Evolutionary conservation across 2,329 filamentous ascomycete genomes (phyloP).

Genomic region (Mycosphaerella sp.): DNA sequence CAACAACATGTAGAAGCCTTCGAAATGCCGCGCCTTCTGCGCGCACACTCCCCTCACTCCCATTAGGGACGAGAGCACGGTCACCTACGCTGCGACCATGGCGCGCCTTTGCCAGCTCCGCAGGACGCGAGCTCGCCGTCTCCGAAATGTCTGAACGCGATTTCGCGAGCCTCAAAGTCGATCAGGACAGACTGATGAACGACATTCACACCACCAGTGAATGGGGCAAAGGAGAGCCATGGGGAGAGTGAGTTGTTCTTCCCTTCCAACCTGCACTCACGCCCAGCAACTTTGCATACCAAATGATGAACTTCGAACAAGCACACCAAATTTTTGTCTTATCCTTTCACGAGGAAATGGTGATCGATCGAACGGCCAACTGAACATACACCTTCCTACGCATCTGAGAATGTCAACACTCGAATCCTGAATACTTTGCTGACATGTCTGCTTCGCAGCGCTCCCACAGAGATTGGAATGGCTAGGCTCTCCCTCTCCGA

Average conservation of each 20-base stretch:
- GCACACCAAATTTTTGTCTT: constrained; percentile 20
- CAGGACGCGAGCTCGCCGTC: constrained; percentile 35
- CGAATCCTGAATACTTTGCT: constrained; percentile 3
- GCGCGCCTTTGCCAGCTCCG: constrained; percentile 30
- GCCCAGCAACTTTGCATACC: neutral
- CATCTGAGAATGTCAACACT: neutral
- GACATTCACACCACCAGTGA: constrained; percentile 60
- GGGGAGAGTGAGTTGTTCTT: constrained; percentile 55
- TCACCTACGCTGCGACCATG: constrained; percentile 8
- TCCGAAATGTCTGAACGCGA: constrained; percentile 48
- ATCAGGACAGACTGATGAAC: constrained; percentile 54
- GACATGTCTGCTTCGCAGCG: constrained; percentile 14
- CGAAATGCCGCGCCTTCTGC: neutral
- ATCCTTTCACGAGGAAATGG: constrained; percentile 11
- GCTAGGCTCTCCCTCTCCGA: constrained; percentile 65
- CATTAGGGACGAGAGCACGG: neutral
- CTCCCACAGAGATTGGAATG: constrained; percentile 65
- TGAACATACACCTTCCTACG: constrained; percentile 6
- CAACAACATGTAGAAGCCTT: constrained; percentile 8
- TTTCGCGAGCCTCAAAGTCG: constrained; percentile 50
- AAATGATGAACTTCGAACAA: constrained; percentile 20
- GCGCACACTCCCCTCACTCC: neutral
- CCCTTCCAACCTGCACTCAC: constrained; percentile 6
- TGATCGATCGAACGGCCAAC: constrained; percentile 17
- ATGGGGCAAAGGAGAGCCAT: constrained; percentile 60